Evolutionary conservation across 106 monocot species (phyloP), one percentile per base, ranked within the genome.

Genomic region (Acorus calamus): DNA sequence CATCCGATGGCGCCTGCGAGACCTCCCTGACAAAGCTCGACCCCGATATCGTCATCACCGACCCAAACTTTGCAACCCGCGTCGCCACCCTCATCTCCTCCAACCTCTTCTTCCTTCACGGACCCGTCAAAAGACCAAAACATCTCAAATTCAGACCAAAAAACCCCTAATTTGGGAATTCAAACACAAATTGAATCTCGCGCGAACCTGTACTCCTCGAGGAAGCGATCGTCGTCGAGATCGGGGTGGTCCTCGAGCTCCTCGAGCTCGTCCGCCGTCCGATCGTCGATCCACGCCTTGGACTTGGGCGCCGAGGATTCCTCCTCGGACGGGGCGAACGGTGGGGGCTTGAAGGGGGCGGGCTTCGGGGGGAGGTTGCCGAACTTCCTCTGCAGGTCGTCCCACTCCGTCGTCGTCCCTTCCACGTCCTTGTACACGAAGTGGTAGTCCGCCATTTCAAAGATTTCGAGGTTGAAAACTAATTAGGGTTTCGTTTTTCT

Each of bases 371-470:
- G 96, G 43, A 98, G 85, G 66, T 91, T 88, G 28, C 98, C 98
- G 44, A 88, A 77, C 53, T 74, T 73, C 11, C 96, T 72, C 76
- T 98, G 96, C 61, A 98, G 82, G 78, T 98, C 96, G 81, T 88
- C 98, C 98, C 98, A 99, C 78, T 88, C 60, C 3, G 98, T 92
- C 66, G 77, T 81, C 52, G 85, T 65, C 2, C 98, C 98, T 44
- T 99, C 98, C 50, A 88, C 88, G 68, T 92, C 98, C 75, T 98
- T 98, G 83, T 92, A 98, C 60, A 98, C 83, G 75, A 78, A 86
- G 64, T 86, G 91, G 75, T 85, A 77, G 53, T 91, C 75, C 76
- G 76, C 82, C 76, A 86, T 86, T 7, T 28, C 28, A 28, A 28
- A 28, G 28, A 28, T 28, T 28, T 28, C 28, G 28, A 28, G 28